phyloP scores from a whole-genome alignment of 257 asterid species.

The Lycium ferocissimum region DNA sequence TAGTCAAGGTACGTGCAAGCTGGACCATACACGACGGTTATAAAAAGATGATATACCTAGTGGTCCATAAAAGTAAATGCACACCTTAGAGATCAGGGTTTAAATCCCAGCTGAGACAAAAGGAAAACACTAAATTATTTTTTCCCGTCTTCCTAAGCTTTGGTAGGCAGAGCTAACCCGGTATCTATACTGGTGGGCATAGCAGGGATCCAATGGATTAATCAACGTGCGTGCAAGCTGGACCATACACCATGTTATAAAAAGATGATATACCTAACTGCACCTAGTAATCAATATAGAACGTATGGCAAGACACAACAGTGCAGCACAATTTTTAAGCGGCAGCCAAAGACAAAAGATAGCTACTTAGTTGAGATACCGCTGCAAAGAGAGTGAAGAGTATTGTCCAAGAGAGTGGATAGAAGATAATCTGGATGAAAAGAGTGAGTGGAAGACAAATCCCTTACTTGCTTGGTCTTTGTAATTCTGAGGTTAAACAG shows the following conservation, averaged over 20 bases:
- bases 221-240: background rate
- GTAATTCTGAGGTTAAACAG: background rate
- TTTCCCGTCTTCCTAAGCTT: too few relatives aligned
- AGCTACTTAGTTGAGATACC: background rate
- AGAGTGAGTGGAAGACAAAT: background rate
- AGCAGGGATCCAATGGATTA: background rate
- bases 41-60: background rate
- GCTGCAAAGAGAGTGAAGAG: background rate
- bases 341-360: background rate
- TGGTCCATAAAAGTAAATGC: background rate
- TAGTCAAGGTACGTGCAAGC: background rate
- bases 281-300: background rate
- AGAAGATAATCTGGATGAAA: too few relatives aligned
- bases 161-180: background rate
- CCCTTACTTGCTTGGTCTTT: background rate
- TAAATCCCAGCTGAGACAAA: background rate
- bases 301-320: background rate
- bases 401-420: background rate
- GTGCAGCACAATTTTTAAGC: constrained; percentile 19
- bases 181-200: background rate
- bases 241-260: background rate
- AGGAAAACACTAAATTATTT: too few relatives aligned
- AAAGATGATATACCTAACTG: background rate
- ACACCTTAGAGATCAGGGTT: background rate
- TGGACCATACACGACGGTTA: background rate